Evolutionary conservation across 768 basidiomycete genomes (phyloP).

Genomic region (Russula sp.): DNA sequence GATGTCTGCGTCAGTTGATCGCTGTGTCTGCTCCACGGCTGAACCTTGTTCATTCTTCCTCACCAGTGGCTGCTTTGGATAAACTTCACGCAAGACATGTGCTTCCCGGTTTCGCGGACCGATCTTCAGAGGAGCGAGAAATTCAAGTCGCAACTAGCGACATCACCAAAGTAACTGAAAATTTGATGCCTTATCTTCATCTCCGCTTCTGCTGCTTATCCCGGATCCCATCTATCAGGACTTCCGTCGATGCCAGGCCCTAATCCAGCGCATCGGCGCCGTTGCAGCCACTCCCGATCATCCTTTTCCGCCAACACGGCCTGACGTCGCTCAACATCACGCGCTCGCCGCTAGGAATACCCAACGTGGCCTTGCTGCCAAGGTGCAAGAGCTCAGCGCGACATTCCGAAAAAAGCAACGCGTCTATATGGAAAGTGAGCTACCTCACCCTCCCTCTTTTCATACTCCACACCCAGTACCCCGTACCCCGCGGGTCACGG

Average conservation of each 20-base stretch:
- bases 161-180: conserved; percentile 70
- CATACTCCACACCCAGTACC: conserved; percentile 16
- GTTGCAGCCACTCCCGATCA: conserved; percentile 40
- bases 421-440: conserved; percentile 95
- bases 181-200: conserved; percentile 6
- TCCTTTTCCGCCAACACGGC: conserved; percentile 54
- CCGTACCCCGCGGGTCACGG: conserved; percentile 17
- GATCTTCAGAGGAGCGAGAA: conserved; percentile 87
- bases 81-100: conserved; percentile 95
- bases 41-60: conserved; percentile 25
- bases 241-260: conserved; percentile 38
- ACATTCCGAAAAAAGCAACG: conserved; percentile 96
- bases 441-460: conserved; percentile 26
- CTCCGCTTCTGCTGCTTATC: conserved; percentile 14
- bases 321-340: conserved; percentile 42
- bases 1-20: conserved; percentile 19
- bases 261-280: conserved; percentile 72
- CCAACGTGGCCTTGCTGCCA: conserved; percentile 92
- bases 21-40: conserved; percentile 19
- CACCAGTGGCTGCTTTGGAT: conserved; percentile 77
- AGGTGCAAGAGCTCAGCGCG: conserved; percentile 88
- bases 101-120: conserved; percentile 94
- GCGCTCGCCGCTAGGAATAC: conserved; percentile 82
- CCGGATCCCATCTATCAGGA: conserved; percentile 29
- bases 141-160: conserved; percentile 81